phyloP scores from a whole-genome alignment of 306 rosid species.

The Urtica urens region DNA sequence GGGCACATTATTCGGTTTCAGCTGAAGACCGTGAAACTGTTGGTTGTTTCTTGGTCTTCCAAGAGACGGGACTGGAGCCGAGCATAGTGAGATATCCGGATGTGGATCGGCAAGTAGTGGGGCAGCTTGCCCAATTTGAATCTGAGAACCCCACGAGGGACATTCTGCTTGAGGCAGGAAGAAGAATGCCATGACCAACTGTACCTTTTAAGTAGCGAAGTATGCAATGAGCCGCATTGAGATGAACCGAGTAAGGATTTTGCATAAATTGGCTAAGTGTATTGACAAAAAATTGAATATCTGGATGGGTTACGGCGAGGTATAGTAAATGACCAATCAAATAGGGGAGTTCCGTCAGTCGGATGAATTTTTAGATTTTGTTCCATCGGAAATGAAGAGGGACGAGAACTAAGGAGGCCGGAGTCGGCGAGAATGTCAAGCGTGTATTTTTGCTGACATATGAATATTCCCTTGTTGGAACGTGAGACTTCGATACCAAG shows the following conservation, averaged over 20 bases:
- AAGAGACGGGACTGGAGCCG: too few relatives aligned
- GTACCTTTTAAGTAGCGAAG: too few relatives aligned
- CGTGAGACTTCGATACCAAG: not conserved
- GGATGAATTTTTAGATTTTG: not conserved
- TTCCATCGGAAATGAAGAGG: conserved; percentile 3
- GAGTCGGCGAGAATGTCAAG: conserved; percentile 2
- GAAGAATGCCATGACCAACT: not conserved
- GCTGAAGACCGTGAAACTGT: too few relatives aligned
- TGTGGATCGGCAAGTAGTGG: not conserved
- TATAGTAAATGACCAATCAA: not conserved
- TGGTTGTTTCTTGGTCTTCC: too few relatives aligned
- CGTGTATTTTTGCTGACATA: not conserved
- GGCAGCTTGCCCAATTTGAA: not conserved
- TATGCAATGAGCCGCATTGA: not conserved
- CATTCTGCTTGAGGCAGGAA: not conserved
- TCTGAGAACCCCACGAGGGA: not conserved
- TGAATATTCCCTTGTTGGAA: not conserved
- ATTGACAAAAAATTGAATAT: not conserved
- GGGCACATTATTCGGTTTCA: too few relatives aligned
- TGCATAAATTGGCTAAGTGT: too few relatives aligned
- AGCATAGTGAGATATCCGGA: too few relatives aligned
- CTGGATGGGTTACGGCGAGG: not conserved
- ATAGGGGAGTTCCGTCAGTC: not conserved
- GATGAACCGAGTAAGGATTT: not conserved
- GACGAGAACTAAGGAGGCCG: not conserved